Evolutionary conservation across 306 rosid genomes (phyloP).

Genomic region (Dryas drummondii): DNA sequence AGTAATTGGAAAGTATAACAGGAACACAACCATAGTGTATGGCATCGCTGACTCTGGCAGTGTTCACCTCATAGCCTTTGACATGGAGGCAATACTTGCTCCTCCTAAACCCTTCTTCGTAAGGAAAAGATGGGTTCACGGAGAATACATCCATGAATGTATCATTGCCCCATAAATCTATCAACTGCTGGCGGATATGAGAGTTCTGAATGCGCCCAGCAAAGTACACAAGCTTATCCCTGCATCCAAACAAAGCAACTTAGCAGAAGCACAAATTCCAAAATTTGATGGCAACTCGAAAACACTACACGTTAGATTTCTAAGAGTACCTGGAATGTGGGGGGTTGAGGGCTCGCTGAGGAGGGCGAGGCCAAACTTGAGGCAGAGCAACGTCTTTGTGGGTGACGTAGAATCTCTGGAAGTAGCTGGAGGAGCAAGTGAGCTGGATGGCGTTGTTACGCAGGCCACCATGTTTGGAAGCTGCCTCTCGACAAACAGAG

Average conservation of each 20-base stretch:
- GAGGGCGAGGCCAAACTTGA: constrained; percentile 36
- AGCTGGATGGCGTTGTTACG: constrained; percentile 36
- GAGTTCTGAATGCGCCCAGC: constrained; percentile 37
- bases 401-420: constrained; percentile 26
- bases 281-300: too few relatives aligned
- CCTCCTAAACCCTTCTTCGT: constrained; percentile 35
- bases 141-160: constrained; percentile 27
- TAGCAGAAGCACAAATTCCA: too few relatives aligned
- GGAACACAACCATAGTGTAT: constrained; percentile 39
- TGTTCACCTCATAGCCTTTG: constrained; percentile 37
- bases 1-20: constrained; percentile 35
- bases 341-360: constrained; percentile 22
- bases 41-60: constrained; percentile 38
- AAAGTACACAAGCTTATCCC: constrained; percentile 36
- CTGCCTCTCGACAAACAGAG: constrained; percentile 38
- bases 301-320: too few relatives aligned
- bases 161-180: constrained; percentile 36
- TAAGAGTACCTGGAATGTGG: constrained; percentile 22
- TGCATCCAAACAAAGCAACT: background rate
- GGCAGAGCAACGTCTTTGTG: constrained; percentile 37
- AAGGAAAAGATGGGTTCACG: constrained; percentile 13
- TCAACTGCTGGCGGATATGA: constrained; percentile 19
- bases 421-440: constrained; percentile 40
- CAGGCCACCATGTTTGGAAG: constrained; percentile 9
- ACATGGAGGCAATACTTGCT: constrained; percentile 43